These are phyloP conservation scores for Calcarisporium arbuscula DNA, from an alignment of 2,329 filamentous ascomycete genomes.

Conservation along the genomic window DNA sequence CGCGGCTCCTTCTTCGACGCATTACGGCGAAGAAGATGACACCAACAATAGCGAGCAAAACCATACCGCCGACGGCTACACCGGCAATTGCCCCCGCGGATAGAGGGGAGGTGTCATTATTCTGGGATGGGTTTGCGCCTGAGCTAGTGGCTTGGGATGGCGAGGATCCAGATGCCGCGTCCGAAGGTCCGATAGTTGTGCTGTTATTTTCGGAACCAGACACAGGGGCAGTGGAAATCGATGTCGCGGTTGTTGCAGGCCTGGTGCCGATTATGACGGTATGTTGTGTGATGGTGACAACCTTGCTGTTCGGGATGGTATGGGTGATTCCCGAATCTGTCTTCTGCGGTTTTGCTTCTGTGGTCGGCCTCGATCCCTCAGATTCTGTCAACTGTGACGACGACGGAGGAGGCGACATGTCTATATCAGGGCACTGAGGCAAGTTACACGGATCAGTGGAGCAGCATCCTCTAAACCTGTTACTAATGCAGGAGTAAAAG, in stretches of 20 bases:
- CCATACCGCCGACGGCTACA: slow-evolving; percentile 21
- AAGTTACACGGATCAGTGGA: slow-evolving; percentile 33
- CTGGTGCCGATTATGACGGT: slow-evolving; percentile 24
- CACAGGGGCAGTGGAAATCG: slow-evolving; percentile 4
- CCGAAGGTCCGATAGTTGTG: slow-evolving; percentile 6
- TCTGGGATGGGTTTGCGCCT: neutral
- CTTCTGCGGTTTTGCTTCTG: neutral
- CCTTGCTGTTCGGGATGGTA: slow-evolving; percentile 26
- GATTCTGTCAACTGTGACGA: neutral
- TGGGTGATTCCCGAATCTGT: slow-evolving; percentile 30
- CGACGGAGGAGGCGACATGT: neutral
- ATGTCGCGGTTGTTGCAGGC: slow-evolving; percentile 12
- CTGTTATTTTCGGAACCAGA: slow-evolving; percentile 5
- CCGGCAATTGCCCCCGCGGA: slow-evolving; percentile 27
- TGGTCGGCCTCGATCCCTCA: neutral
- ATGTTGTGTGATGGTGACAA: slow-evolving; percentile 28
- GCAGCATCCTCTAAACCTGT: slow-evolving; percentile 39
- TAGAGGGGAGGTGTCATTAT: slow-evolving; percentile 10
- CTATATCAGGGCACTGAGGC: slow-evolving; percentile 20
- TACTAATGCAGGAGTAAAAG: slow-evolving; percentile 32
- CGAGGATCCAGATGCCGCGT: slow-evolving; percentile 5
- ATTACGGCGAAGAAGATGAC: slow-evolving; percentile 14
- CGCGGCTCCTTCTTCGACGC: slow-evolving; percentile 15
- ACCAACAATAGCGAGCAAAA: slow-evolving; percentile 19
- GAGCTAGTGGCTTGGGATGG: slow-evolving; percentile 10